Base-by-base conservation (phyloP, 495 filamentous ascomycete genomes). In the Penicillium mononematosum region DNA sequence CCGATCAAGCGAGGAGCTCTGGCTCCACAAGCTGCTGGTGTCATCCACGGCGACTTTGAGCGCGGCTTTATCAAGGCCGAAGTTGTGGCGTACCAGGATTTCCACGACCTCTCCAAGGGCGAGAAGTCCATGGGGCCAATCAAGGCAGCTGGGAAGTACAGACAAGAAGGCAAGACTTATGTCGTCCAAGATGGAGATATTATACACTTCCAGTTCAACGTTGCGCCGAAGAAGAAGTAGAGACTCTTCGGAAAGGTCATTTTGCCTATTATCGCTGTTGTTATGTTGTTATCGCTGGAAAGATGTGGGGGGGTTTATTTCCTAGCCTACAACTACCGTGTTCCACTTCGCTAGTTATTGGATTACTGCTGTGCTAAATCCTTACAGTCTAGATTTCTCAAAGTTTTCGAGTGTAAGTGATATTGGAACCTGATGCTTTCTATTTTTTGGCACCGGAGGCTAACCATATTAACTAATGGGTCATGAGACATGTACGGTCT, bases 61-160 rank as follows among this genome's bases (percentile, higher is more conserved):
- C 43, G 43, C 43, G 43, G 43, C 5, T 45, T 45, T 22, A 45
- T 45, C 22, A 45, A 45, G 43, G 43, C 43, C 22, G 43, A 45
- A 45, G 43, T 45, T 25, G 43, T 45, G 43, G 43, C 43, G 22
- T 45, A 45, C 20, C 43, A 45, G 22, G 43, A 45, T 12, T 45
- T 45, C 43, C 43, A 45, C 16, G 43, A 45, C 5, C 43, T 45
- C 43, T 45, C 12, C 43, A 45, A 45, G 20, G 43, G 22, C 22
- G 43, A 45, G 43, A 45, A 45, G 43, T 45, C 43, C 11, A 45
- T 45, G 43, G 43, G 19, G n/a, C 43, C 43, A 45, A 45, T 45
- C 43, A 45, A 45, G 22, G 16, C 43, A 14, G 43, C 43, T n/a
- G 43, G 43, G 6, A 45, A 45, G 43, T 45, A 45, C 43, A 45